phyloP scores from a whole-genome alignment of 2,329 filamentous ascomycete species.

The Ustulina deusta region DNA sequence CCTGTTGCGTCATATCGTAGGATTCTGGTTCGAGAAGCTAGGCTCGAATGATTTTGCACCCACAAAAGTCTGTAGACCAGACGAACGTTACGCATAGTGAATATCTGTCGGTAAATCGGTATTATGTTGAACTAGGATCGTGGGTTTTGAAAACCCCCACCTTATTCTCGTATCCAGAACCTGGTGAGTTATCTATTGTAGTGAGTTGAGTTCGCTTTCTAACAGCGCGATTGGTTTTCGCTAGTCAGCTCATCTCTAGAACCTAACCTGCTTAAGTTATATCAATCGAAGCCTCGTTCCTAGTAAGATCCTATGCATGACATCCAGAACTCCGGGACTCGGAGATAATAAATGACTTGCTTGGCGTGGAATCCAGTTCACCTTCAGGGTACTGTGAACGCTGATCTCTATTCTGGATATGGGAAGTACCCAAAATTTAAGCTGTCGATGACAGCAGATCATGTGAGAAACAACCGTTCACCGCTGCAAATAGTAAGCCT shows the following conservation, averaged over 20 bases:
- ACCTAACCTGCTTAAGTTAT: not conserved
- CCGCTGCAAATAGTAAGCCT: slow-evolving; percentile 14
- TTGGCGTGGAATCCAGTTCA: not conserved
- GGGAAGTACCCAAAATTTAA: not conserved
- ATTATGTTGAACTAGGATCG: slow-evolving; percentile 4
- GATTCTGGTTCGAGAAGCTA: not conserved
- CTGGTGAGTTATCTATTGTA: too few species aligned
- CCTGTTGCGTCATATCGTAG: not conserved
- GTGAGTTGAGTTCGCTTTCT: too few species aligned
- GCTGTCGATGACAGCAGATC: slow-evolving; percentile 11
- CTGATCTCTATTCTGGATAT: not conserved
- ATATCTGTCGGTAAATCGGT: slow-evolving; percentile 14
- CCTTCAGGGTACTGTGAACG: not conserved
- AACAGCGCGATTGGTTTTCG: too few species aligned
- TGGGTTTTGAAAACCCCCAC: not conserved
- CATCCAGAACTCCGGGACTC: not conserved
- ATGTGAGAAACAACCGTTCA: slow-evolving; percentile 3
- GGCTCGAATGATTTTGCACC: not conserved
- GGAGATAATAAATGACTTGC: not conserved
- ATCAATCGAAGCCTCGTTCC: not conserved
- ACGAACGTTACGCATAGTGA: not conserved
- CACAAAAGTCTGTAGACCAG: not conserved
- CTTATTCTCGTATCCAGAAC: not conserved
- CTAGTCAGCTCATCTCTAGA: too few species aligned
- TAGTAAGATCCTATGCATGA: not conserved